phyloP scores from a whole-genome alignment of 176 grass and related monocot species.

The Urochloa ruziziensis region DNA sequence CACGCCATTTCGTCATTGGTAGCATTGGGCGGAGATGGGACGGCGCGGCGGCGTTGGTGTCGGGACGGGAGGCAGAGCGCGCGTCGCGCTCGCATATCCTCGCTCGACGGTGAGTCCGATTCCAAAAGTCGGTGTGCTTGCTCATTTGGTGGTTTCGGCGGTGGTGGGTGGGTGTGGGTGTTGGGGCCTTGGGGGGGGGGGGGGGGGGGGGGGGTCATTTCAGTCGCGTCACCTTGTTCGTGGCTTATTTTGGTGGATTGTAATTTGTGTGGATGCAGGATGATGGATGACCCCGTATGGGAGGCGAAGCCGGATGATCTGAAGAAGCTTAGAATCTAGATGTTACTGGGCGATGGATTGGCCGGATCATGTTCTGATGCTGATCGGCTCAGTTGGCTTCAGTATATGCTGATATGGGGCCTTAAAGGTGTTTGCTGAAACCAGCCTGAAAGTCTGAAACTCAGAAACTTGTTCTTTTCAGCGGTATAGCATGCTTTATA shows the following conservation, averaged over 20 bases:
- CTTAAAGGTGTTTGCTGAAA: neutral
- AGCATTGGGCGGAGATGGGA: constrained; percentile 49
- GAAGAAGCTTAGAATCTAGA: constrained; percentile 50
- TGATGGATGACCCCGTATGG: constrained; percentile 48
- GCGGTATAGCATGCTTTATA: neutral
- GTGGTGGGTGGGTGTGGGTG: no score
- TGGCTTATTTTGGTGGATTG: neutral
- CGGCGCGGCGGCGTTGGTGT: no score
- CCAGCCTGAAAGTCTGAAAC: neutral
- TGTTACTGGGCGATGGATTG: constrained; percentile 53
- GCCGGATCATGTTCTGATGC: constrained; percentile 33
- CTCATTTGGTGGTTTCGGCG: neutral
- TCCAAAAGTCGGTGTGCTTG: neutral
- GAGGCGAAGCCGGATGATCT: constrained; percentile 36
- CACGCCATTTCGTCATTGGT: neutral
- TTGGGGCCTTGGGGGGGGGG: no score
- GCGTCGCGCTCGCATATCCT: constrained; percentile 34
- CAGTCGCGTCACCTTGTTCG: neutral
- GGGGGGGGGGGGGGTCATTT: no score
- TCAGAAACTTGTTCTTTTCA: neutral
- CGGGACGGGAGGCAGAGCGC: neutral
- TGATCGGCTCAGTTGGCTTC: constrained; percentile 24
- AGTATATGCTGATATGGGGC: neutral
- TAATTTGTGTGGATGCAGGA: neutral
- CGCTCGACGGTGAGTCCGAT: constrained; percentile 43